Base-by-base conservation (phyloP, 225 moss, liverwort and hornwort genomes). In the Marchantia paleacea region DNA sequence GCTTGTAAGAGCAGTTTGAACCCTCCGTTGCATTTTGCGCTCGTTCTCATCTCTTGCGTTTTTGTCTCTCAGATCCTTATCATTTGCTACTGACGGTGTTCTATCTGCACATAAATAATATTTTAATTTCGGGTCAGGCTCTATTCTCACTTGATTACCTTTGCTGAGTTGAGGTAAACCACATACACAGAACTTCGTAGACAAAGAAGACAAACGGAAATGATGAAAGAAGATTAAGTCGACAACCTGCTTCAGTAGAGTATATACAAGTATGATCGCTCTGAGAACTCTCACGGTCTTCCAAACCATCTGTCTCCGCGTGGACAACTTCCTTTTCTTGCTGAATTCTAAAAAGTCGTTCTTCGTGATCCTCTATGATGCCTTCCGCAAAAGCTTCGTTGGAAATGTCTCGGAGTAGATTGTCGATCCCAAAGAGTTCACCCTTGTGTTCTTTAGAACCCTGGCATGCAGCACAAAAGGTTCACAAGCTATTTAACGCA, bases 391-490 rank as follows among this genome's bases (percentile, higher is more conserved):
- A 97, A 31, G 89, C 80, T 30, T 90, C 81, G 54, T 90, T 89
- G 16, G 88, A 89, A 57, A 97, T 89, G 64, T 97, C 95, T 75
- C 89, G 89, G 72, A 97, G 90, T 63, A 97, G 83, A 68, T 97
- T 97, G 85, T 84, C 89, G 29, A 95, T 82, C 55, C 97, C 97
- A 74, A 97, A 97, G 30, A 97, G 92, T 76, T 97, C 97, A 77
- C 97, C 97, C 82, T 95, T 94, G 26, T 95, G 89, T 24, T 90
- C 70, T 80, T 95, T 97, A 47, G 94, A 93, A 80, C 93, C 97
- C 97, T 97, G 87, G 82, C 86, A 22, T 63, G 25, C 74, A 79
- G 63, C 53, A 79, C 20, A 22, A 51, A 75, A 68, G 78, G 19
- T 66, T 11, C 6, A 8, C 13, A 58, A 58, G 15, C 57, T 13